These are phyloP conservation scores for Gastrodia elata DNA, from an alignment of 106 monocot genomes.

Conservation along the genomic window DNA sequence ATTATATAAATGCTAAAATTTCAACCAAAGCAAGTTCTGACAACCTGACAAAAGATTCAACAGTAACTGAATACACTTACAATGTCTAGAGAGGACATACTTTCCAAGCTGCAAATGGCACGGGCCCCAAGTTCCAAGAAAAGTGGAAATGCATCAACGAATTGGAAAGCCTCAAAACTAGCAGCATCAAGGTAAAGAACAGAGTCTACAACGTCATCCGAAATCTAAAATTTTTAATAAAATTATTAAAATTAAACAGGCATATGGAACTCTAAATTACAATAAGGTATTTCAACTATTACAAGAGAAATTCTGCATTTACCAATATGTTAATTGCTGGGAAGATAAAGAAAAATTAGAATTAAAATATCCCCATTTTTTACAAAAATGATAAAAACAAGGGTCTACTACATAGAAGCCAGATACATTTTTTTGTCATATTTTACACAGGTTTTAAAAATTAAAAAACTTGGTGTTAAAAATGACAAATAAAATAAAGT, in stretches of 20 bases:
- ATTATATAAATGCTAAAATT: neutral
- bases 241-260: neutral
- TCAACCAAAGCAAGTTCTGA: neutral
- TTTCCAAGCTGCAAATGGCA: slow-evolving; percentile 77
- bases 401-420: neutral
- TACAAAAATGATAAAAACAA: neutral
- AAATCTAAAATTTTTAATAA: slow-evolving; percentile 30
- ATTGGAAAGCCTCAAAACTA: slow-evolving; percentile 63
- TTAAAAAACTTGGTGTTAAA: too few species aligned
- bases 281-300: neutral
- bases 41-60: neutral
- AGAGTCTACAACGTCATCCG: slow-evolving; percentile 51
- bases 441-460: neutral
- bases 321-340: neutral
- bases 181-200: slow-evolving; percentile 79
- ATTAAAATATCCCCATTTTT: too few species aligned
- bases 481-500: too few species aligned
- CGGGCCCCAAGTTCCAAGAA: slow-evolving; percentile 65
- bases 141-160: slow-evolving; percentile 60
- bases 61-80: slow-evolving; percentile 31
- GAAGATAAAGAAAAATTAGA: neutral
- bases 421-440: too few species aligned
- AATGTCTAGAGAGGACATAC: slow-evolving; percentile 62
- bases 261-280: neutral
- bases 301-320: neutral